Conservation (phyloP, 208 protist species). For the Wallacemonas collosoma region DNA sequence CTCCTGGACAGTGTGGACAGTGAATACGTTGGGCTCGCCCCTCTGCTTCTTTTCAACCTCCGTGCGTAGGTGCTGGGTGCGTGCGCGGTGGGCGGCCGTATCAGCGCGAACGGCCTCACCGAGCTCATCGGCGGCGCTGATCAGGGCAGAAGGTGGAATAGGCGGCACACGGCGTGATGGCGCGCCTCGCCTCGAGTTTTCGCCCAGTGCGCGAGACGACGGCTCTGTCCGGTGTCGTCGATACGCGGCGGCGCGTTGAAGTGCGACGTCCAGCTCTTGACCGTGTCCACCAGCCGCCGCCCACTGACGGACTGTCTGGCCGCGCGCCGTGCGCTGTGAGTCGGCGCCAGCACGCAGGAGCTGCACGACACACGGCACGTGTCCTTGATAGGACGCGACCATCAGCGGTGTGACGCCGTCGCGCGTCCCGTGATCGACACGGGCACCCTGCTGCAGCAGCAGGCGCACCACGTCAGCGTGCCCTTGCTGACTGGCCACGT, state of each 20-base stretch:
- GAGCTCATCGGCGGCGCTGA: background rate
- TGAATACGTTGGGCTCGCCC: slow-evolving; percentile 5
- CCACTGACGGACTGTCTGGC: slow-evolving; percentile 30
- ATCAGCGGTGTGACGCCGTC: slow-evolving; percentile 43
- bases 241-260: background rate
- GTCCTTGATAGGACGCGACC: slow-evolving; percentile 39
- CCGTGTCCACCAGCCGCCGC: slow-evolving; percentile 22
- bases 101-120: background rate
- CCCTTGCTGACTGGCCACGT: slow-evolving; percentile 33
- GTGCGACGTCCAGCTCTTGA: slow-evolving; percentile 2
- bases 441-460: slow-evolving; percentile 15
- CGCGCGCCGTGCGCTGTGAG: slow-evolving; percentile 11
- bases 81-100: background rate
- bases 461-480: slow-evolving; percentile 17
- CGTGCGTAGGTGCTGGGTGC: background rate
- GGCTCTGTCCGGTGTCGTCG: background rate
- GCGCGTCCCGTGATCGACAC: slow-evolving; percentile 13
- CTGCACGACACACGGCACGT: slow-evolving; percentile 19
- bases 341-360: slow-evolving; percentile 29
- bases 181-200: background rate
- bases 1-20: slow-evolving; percentile 6
- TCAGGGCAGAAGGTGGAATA: background rate
- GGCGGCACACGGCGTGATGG: background rate
- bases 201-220: background rate
- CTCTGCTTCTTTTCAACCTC: background rate